Base-by-base conservation (phyloP, 2,329 filamentous ascomycete genomes). In the Scedosporium minutisporum region DNA sequence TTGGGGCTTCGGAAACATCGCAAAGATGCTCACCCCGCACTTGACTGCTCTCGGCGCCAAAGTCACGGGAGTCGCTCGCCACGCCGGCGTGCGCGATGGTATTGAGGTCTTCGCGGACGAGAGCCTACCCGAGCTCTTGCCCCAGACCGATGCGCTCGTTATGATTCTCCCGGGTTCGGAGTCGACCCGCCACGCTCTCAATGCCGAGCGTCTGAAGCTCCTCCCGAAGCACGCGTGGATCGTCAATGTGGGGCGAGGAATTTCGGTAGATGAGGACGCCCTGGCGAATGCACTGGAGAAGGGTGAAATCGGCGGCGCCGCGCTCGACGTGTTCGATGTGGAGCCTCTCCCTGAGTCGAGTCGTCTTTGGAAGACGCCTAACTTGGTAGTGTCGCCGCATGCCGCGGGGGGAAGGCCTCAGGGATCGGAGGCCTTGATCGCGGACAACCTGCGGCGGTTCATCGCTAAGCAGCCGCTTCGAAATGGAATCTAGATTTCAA, bases 241-340 rank as follows among this genome's bases (percentile, higher is more conserved):
- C 6, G 78, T 95, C 61, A 95, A 95, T 65, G 89, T 93, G 0
- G 90, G 90, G 1, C 79, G 90, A 33, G 90, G 90, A 2, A 90
- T 90, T 0, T 89, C 93, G 60, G 88, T 93, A 65, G 90, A 93
- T 64, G 90, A 95, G 71, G 79, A 79, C 1, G 89, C 89, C 0
- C 77, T 95, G 3, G 77, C 93, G 0, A 82, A 81, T 60, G 90
- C 89, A 0, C 74, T 95, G 0, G 83, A 93, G 58, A 79, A 82
- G 25, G 87, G 87, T 1, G 86, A 82, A 69, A 88, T 95, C 57
- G 87, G 87, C 0, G 90, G 89, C 3, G 90, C 90, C 0, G 90
- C 88, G 3, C 80, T 93, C 21, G 90, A 95, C 67, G 90, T 93
- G 57, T 93, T 90, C 72, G 91, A 88, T 0, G 81, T 82, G 4